A percentile compares a stretch with the other conserved stretches of the same genome.
Conservation (phyloP, 1,284 basidiomycete genomes). For the Cryptococcus sp. region DNA sequence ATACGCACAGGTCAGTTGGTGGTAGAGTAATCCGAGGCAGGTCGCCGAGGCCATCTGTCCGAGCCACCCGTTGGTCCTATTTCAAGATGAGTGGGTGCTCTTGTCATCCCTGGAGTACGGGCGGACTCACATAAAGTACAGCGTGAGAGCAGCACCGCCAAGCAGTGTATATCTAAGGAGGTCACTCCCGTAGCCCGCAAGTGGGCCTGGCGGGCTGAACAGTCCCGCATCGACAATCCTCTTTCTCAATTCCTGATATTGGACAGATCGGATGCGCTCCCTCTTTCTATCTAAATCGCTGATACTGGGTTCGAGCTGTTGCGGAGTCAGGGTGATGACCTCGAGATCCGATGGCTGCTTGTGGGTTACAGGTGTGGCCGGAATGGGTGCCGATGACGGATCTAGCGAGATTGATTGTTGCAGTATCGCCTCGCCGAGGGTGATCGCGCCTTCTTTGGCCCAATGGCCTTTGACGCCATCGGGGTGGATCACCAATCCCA, state of each 20-base stretch:
- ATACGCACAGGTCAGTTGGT: conserved; percentile 72
- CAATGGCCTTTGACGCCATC: conserved; percentile 48
- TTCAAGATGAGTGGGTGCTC: conserved; percentile 58
- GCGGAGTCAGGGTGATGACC: conserved; percentile 28
- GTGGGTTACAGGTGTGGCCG: conserved; percentile 2
- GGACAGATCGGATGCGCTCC: conserved; percentile 72
- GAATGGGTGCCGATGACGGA: conserved; percentile 12
- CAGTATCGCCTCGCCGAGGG: conserved; percentile 24
- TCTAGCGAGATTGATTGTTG: conserved; percentile 12
- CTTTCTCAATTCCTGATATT: conserved; percentile 78
- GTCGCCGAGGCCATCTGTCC: conserved; percentile 68
- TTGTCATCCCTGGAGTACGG: background rate
- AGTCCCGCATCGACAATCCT: conserved; percentile 77
- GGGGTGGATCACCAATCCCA: conserved; percentile 69
- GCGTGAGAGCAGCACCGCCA: conserved; percentile 46
- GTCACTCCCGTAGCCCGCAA: conserved; percentile 89
- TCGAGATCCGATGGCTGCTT: conserved; percentile 3
- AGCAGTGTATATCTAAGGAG: conserved; percentile 73
- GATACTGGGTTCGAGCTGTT: conserved; percentile 56
- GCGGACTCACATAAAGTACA: conserved; percentile 39
- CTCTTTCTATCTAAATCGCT: conserved; percentile 60
- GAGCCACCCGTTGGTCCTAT: conserved; percentile 36
- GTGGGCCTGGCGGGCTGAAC: conserved; percentile 73
- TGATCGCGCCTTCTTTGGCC: conserved; percentile 44
- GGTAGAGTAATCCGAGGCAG: conserved; percentile 86